Evolutionary conservation across 2,329 filamentous ascomycete species (phyloP), one percentile per base, ranked within the genome.

Genomic region (Diaporthe batatas): DNA sequence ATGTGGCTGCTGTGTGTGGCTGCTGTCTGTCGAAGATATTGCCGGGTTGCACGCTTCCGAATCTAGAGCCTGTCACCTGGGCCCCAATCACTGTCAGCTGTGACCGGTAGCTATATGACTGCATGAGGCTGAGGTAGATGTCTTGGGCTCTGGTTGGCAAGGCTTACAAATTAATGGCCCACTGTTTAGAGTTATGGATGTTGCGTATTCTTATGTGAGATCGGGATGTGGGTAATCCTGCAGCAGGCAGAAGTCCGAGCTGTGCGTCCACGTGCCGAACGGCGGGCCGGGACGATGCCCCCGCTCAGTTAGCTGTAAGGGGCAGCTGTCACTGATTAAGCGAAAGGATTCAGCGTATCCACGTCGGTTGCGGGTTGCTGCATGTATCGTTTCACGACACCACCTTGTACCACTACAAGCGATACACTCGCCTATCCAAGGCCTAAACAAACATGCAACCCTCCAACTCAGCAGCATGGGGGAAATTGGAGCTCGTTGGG

Each of bases 151-250:
- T 39, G 36, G 36, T 39, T 39, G 36, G 36, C 36, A 39, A 39
- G 11, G 36, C 36, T 39, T 39, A 10, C 12, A n/a, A n/a, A 12
- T 34, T 57, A 34, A 34, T 57, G 54, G 54, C 54, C 54, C 54
- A 36, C 16, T 21, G 54, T 57, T 21, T 21, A 57, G 54, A 34
- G 54, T 57, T n/a, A 57, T 57, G 54, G 29, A 21, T 10, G 29
- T 57, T 57, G 54, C 54, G 54, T 34, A 34, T 57, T 57, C 54
- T 57, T 57, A 57, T 57, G 54, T 57, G 18, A 57, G 54, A 57
- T 57, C 54, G 54, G 54, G 36, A 57, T 57, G 54, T 57, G 29
- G 6, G 11, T n/a, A 57, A 57, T 57, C 54, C 54, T 57, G 29
- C 54, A 57, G 54, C 54, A 57, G 54, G 54, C 54, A 57, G 29